Evolutionary conservation across 352 stramenopile species (phyloP).

Genomic region (Globisporangium alternatum): DNA sequence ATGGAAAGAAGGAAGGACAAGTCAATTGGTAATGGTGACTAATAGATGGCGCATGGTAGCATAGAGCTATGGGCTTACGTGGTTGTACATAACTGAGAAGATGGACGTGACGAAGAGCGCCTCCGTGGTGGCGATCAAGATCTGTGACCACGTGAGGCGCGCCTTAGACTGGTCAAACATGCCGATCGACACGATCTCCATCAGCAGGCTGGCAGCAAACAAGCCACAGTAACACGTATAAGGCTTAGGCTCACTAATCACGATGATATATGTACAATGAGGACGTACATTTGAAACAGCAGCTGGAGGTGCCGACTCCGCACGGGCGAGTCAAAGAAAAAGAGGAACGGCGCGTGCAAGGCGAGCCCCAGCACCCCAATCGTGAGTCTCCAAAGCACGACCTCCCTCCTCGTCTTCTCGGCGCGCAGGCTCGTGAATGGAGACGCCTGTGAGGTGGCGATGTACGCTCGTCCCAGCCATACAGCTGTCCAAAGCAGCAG

Average conservation of each 20-base stretch:
- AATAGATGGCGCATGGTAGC: background rate
- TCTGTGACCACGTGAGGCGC: constrained; percentile 17
- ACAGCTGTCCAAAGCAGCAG: constrained; percentile 28
- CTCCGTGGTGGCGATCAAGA: constrained; percentile 25
- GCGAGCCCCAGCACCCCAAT: background rate
- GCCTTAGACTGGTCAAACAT: constrained; percentile 15
- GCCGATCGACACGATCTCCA: constrained; percentile 26
- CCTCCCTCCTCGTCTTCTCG: background rate
- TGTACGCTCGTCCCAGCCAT: constrained; percentile 36
- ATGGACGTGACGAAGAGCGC: constrained; percentile 23
- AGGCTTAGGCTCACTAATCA: background rate
- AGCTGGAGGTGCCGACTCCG: constrained; percentile 12
- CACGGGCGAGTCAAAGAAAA: background rate
- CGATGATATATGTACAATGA: background rate
- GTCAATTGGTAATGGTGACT: background rate
- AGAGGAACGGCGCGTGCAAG: constrained; percentile 4
- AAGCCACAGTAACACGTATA: background rate
- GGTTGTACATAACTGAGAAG: constrained; percentile 37
- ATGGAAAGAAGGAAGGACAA: background rate
- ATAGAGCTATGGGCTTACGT: constrained; percentile 18
- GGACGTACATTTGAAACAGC: constrained; percentile 22
- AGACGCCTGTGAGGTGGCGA: constrained; percentile 4
- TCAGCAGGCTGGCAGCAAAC: constrained; percentile 15
- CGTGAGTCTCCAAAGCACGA: constrained; percentile 16
- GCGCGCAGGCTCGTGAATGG: background rate